Percentiles rank a stretch among this genome's conserved stretches.
phyloP scores from a whole-genome alignment of 108 stramenopile species.

The Mediolabrus comicus region DNA sequence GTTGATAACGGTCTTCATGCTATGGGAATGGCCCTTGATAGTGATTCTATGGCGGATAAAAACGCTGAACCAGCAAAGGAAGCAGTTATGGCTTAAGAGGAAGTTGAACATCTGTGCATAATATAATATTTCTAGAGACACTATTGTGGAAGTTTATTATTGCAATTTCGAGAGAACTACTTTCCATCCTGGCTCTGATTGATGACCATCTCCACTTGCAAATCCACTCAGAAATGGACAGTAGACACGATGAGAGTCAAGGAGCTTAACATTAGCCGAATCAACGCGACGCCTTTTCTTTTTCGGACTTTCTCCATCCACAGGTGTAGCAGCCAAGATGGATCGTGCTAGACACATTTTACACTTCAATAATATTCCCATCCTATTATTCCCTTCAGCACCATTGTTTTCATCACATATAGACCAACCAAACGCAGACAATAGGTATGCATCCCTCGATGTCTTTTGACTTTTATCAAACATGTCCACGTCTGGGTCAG shows the following conservation, averaged over 20 bases:
- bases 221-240: slow-evolving; percentile 32
- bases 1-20: slow-evolving; percentile 91
- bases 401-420: neutral
- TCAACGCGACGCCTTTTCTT: slow-evolving; percentile 10
- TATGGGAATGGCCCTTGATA: slow-evolving; percentile 94
- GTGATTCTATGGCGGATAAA: slow-evolving; percentile 61
- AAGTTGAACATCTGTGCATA: too few relatives aligned
- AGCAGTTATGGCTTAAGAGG: too few relatives aligned
- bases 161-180: slow-evolving; percentile 17
- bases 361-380: slow-evolving; percentile 10
- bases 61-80: slow-evolving; percentile 15
- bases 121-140: too few relatives aligned
- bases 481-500: neutral
- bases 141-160: too few relatives aligned
- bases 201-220: slow-evolving; percentile 3
- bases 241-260: slow-evolving; percentile 38
- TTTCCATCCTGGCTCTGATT: slow-evolving; percentile 30
- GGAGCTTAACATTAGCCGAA: slow-evolving; percentile 5
- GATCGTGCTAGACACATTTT: slow-evolving; percentile 22
- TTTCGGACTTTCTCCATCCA: neutral
- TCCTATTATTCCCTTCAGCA: too few relatives aligned
- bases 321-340: neutral
- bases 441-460: neutral
- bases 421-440: slow-evolving; percentile 26
- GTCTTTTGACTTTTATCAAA: neutral